Evolutionary conservation across 2,329 filamentous ascomycete genomes (phyloP).

Genomic region (Penicillium sp.): DNA sequence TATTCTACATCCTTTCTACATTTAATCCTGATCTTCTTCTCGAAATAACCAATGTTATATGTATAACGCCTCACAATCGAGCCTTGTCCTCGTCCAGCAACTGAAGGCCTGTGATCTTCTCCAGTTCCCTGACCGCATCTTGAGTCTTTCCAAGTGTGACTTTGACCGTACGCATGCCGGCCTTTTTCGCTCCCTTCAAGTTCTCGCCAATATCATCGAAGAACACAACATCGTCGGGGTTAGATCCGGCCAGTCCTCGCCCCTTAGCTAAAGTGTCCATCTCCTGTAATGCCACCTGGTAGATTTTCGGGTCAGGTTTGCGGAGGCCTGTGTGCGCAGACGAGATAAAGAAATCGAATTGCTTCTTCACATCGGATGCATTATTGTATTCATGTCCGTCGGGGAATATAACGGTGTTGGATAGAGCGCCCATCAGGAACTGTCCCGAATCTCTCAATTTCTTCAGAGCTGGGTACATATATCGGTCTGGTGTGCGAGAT

Average conservation of each 20-base stretch:
- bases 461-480: conserved; percentile 81
- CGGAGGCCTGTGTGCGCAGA: conserved; percentile 83
- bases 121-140: conserved; percentile 79
- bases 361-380: conserved; percentile 58
- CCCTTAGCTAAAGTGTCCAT: conserved; percentile 63
- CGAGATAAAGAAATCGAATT: conserved; percentile 86
- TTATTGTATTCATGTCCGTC: conserved; percentile 67
- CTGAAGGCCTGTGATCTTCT: conserved; percentile 68
- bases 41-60: background rate
- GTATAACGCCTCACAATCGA: conserved; percentile 29
- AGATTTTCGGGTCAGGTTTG: conserved; percentile 83
- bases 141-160: conserved; percentile 75
- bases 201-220: conserved; percentile 95
- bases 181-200: conserved; percentile 70
- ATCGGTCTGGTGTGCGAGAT: conserved; percentile 71
- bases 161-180: conserved; percentile 81
- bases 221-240: conserved; percentile 72
- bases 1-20: background rate
- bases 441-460: conserved; percentile 63
- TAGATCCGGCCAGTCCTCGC: conserved; percentile 57
- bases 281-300: conserved; percentile 67
- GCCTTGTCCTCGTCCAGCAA: conserved; percentile 43
- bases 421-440: conserved; percentile 77
- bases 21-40: background rate
- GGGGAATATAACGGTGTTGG: conserved; percentile 88